Conservation (phyloP, 1,284 basidiomycete species). For the Puccinia triticina region DNA sequence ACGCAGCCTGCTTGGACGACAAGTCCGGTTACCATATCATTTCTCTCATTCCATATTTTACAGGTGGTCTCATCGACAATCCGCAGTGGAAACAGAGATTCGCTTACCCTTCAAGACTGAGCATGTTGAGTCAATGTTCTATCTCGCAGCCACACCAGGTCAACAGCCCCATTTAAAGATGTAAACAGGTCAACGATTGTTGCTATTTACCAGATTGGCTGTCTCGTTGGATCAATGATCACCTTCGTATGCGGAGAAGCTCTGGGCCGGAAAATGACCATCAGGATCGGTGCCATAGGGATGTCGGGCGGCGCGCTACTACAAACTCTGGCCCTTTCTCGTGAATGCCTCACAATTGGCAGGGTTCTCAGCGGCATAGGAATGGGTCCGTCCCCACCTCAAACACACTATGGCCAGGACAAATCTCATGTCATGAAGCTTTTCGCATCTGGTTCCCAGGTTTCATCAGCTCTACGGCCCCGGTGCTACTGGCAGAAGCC, state of each 20-base stretch:
- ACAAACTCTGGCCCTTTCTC: slow-evolving; percentile 56
- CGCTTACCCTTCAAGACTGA: slow-evolving; percentile 12
- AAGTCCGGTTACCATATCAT: neutral
- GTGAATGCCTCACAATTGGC: slow-evolving; percentile 56
- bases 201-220: slow-evolving; percentile 60
- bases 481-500: slow-evolving; percentile 58
- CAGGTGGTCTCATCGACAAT: slow-evolving; percentile 43
- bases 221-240: slow-evolving; percentile 56
- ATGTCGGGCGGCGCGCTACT: slow-evolving; percentile 59
- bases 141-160: neutral
- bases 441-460: slow-evolving; percentile 52
- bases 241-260: slow-evolving; percentile 57
- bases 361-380: slow-evolving; percentile 50
- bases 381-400: slow-evolving; percentile 32
- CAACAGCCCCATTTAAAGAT: slow-evolving; percentile 39
- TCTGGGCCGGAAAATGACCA: slow-evolving; percentile 57
- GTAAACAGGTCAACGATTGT: slow-evolving; percentile 57
- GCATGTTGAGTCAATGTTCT: slow-evolving; percentile 9
- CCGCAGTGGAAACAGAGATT: slow-evolving; percentile 46
- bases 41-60: neutral
- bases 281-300: slow-evolving; percentile 56
- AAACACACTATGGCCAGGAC: neutral
- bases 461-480: slow-evolving; percentile 59
- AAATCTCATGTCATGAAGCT: neutral
- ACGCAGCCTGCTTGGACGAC: neutral